Evolutionary conservation across 2,329 filamentous ascomycete species (phyloP).

Genomic region (Xylaria sp.): DNA sequence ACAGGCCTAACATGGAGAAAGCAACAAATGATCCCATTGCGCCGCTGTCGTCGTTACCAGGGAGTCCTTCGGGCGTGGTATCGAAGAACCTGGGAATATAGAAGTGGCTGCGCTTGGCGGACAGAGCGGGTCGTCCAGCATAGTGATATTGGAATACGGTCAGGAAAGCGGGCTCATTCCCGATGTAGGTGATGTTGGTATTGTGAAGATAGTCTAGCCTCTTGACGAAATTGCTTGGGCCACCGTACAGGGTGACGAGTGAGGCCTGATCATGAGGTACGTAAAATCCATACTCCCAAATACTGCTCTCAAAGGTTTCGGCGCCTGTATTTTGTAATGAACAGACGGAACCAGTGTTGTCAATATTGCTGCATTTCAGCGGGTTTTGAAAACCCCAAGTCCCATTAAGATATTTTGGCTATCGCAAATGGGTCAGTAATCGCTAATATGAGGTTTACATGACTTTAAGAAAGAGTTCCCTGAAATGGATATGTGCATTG

Average conservation of each 20-base stretch:
- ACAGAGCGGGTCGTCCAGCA: constrained; percentile 64
- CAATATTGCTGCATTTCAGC: constrained; percentile 62
- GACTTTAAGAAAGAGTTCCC: background rate
- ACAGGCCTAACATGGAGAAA: constrained; percentile 72
- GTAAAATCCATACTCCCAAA: constrained; percentile 76
- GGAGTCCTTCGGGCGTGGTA: constrained; percentile 63
- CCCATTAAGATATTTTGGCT: constrained; percentile 66
- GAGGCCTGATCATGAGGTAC: constrained; percentile 60
- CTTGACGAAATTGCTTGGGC: constrained; percentile 59
- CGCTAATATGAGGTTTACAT: background rate
- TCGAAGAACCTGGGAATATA: constrained; percentile 71
- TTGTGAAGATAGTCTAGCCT: constrained; percentile 71
- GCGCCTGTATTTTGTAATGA: constrained; percentile 63
- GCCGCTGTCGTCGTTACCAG: constrained; percentile 73
- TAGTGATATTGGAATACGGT: constrained; percentile 72
- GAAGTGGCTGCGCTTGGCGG: constrained; percentile 60
- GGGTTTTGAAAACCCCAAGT: constrained; percentile 75
- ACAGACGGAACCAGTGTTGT: constrained; percentile 57
- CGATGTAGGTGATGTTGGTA: constrained; percentile 67
- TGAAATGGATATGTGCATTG: too few relatives aligned
- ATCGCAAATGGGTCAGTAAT: background rate
- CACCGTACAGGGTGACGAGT: constrained; percentile 66
- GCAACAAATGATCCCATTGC: constrained; percentile 73
- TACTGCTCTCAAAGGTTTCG: constrained; percentile 74
- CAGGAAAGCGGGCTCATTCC: constrained; percentile 56